A percentile compares a stretch with the other conserved stretches of the same genome.
These are phyloP conservation scores for Aspergillus terreus DNA, from an alignment of 2,329 filamentous ascomycete genomes.

Conservation along the genomic window DNA sequence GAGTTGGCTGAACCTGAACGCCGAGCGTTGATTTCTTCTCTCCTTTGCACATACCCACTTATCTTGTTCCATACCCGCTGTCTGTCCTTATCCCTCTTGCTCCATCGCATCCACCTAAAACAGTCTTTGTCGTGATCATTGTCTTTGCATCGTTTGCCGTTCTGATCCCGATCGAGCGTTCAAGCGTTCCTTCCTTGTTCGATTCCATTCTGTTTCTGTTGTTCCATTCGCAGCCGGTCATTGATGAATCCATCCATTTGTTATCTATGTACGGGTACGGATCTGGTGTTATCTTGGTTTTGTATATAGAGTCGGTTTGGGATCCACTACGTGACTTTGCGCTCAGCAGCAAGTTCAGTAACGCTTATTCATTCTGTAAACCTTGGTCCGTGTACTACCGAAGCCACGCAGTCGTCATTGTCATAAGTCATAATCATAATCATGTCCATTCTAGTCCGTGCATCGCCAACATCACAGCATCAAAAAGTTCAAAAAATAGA, in stretches of 20 bases:
- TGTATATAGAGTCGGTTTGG: not conserved
- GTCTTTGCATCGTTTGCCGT: slow-evolving; percentile 7
- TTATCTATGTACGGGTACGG: not conserved
- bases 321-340: not conserved
- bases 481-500: slow-evolving; percentile 4
- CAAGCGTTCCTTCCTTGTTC: slow-evolving; percentile 6
- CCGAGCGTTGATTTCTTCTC: slow-evolving; percentile 17
- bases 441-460: not conserved
- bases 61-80: not conserved
- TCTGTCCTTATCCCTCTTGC: not conserved
- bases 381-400: no score
- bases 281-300: not conserved
- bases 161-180: slow-evolving; percentile 9
- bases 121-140: not conserved
- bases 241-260: not conserved
- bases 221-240: not conserved
- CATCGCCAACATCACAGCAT: not conserved
- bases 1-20: slow-evolving; percentile 42
- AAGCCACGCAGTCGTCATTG: no score
- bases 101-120: slow-evolving; percentile 4
- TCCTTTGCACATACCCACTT: not conserved
- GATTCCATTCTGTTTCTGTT: not conserved
- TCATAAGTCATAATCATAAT: no score
- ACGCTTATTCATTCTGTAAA: no score
- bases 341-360: no score